Percentiles rank a stretch among this genome's conserved stretches.
Conservation (phyloP, 176 grass and related monocot genomes). For the Calamus simplicifolius region DNA sequence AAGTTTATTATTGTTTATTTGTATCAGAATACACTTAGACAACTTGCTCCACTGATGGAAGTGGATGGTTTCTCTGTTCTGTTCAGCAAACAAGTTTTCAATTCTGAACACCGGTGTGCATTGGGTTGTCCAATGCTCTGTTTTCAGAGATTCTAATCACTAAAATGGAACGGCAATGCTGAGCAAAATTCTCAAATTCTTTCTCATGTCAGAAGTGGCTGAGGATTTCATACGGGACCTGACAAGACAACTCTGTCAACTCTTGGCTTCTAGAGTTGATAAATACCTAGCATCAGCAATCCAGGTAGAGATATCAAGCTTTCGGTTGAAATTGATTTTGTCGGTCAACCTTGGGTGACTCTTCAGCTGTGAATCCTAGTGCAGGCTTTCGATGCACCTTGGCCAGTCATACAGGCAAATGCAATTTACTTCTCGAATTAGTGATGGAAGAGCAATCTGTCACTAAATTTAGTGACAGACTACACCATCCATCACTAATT, state of each 20-base stretch:
- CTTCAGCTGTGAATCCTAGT: neutral
- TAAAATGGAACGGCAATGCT: neutral
- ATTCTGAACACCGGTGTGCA: slow-evolving; percentile 79
- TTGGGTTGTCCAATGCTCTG: slow-evolving; percentile 16
- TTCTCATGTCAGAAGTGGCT: slow-evolving; percentile 49
- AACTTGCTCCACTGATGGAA: too few species aligned
- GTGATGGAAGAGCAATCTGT: too few species aligned
- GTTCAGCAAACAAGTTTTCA: slow-evolving; percentile 76
- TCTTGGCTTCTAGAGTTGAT: slow-evolving; percentile 65
- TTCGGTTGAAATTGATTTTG: too few species aligned
- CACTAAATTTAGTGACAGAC: too few species aligned
- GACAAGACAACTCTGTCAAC: slow-evolving; percentile 64
- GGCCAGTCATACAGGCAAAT: slow-evolving; percentile 90
- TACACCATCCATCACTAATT: too few species aligned
- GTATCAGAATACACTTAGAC: too few species aligned
- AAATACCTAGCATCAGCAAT: slow-evolving; percentile 90
- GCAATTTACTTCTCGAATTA: slow-evolving; percentile 86
- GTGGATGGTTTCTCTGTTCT: slow-evolving; percentile 56
- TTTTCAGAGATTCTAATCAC: neutral
- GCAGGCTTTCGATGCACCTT: slow-evolving; percentile 92
- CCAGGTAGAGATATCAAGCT: slow-evolving; percentile 41
- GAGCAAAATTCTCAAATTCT: neutral
- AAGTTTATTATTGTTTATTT: too few species aligned
- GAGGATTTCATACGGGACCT: slow-evolving; percentile 94
- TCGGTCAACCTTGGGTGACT: too few species aligned